Base-by-base conservation (phyloP, 1,284 basidiomycete genomes). In the Boletus holoroseus region DNA sequence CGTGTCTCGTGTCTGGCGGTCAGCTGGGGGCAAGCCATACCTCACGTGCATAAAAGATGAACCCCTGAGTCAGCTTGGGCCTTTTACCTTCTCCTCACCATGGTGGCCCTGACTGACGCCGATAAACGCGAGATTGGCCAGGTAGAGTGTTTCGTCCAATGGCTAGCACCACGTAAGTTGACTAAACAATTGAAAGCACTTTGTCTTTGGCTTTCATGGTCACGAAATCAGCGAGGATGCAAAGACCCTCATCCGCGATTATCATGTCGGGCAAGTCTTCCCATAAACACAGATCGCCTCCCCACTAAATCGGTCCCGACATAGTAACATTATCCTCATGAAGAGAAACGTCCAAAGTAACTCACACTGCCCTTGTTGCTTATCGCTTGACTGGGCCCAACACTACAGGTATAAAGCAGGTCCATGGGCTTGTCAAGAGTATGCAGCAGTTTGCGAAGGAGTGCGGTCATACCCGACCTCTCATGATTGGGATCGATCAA, bases 401-500 rank as follows among this genome's bases (percentile, higher is more conserved):
- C n/a, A n/a, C n/a, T n/a, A n/a, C 37, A 83, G 82, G 76, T 56
- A 71, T 76, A 16, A 63, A 67, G 39, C 81, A 85, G 56, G 72
- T 79, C 0, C 71, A 73, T 15, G 57, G 54, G 7, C 66, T 85
- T 22, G 68, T 82, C 4, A 63, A 65, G 26, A 69, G 73, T 30
- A 63, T 86, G 36, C 83, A 85, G 57, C 55, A 58, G 22, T 61
- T 82, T 13, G 82, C 84, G 3, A 77, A 75, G 50, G 72, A 78
- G 30, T 70, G 77, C 1, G 79, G 82, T 0, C 83, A 86, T 51
- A 53, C 59, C 7, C 67, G 57, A 8, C 83, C 82, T 1, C 68
- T 86, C 22, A 71, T 85, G 59, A 79, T 86, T 43, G 82, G 83
- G 2, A 84, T 77, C 15, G 83, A 86, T 68, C 85, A 86, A 64